Percentiles rank a stretch among this genome's conserved stretches.
These are phyloP conservation scores for Gremmenia infestans DNA, from an alignment of 2,329 filamentous ascomycete genomes.

Conservation along the genomic window DNA sequence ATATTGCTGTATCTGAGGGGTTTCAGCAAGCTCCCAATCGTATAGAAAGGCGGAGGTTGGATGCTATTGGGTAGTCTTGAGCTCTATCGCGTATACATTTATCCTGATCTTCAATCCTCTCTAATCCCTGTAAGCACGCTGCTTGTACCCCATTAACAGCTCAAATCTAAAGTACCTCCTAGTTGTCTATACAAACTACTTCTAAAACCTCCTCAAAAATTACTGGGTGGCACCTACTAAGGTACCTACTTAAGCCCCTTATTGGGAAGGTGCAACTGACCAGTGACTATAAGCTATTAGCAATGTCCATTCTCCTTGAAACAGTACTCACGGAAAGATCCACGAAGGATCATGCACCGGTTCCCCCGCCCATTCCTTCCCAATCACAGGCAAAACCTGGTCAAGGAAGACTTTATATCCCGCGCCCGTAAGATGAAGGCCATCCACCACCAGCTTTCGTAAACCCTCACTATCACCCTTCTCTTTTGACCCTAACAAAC, in stretches of 20 bases:
- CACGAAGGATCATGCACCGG: conserved; percentile 15
- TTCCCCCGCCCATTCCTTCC: conserved; percentile 21
- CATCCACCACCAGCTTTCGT: conserved; percentile 23
- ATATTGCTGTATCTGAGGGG: no score
- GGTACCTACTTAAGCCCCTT: neutral
- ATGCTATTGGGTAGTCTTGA: no score
- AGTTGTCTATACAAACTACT: no score
- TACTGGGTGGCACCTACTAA: no score
- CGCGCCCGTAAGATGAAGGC: conserved; percentile 28
- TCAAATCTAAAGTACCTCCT: no score
- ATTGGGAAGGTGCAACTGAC: conserved; percentile 14
- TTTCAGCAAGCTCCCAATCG: no score
- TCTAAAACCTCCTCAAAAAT: neutral
- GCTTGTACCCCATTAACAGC: no score
- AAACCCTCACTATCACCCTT: conserved; percentile 17
- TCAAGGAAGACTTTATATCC: conserved; percentile 29
- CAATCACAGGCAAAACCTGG: conserved; percentile 20
- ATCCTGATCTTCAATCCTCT: no score
- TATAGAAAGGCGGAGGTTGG: no score
- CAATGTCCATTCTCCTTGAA: neutral
- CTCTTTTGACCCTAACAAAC: conserved; percentile 17
- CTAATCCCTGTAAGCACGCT: no score
- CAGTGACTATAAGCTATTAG: conserved; percentile 12
- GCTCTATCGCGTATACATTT: no score
- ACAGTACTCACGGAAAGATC: conserved; percentile 26